These are phyloP conservation scores for Oenanthe javanica DNA, from an alignment of 140 eudicot genomes.

Conservation along the genomic window DNA sequence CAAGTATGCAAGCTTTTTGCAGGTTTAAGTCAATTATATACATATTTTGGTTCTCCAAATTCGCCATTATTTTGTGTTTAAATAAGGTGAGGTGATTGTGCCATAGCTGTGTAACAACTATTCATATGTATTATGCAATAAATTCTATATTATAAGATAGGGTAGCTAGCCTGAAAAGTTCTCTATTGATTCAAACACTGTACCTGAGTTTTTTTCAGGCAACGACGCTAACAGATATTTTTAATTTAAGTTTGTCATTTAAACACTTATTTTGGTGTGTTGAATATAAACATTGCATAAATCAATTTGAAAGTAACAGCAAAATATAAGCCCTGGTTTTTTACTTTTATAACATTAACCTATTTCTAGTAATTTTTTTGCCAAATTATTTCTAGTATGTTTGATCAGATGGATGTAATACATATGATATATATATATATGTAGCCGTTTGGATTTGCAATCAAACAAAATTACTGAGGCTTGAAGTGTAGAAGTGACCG, in stretches of 20 bases:
- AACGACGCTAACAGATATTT: not conserved
- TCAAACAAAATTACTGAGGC: too few relatives aligned
- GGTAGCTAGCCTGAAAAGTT: not conserved
- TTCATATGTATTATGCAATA: not conserved
- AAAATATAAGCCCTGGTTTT: not conserved
- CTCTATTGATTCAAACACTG: too few relatives aligned
- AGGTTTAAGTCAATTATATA: slow-evolving; percentile 28
- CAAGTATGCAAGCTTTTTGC: slow-evolving; percentile 96
- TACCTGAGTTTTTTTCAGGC: not conserved
- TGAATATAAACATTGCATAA: not conserved
- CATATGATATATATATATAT: too few relatives aligned
- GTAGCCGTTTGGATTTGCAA: not conserved
- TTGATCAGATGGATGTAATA: not conserved
- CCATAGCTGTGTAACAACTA: not conserved
- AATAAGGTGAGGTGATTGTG: slow-evolving; percentile 6
- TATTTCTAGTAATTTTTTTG: not conserved
- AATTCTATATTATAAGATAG: not conserved
- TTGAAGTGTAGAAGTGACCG: not conserved
- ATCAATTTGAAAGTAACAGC: not conserved
- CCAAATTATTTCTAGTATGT: too few relatives aligned
- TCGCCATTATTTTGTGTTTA: not conserved
- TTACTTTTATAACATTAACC: not conserved
- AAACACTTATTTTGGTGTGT: not conserved
- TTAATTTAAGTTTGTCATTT: not conserved
- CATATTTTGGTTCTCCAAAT: not conserved